phyloP scores from a whole-genome alignment of 73 alveolate genomes.

The Blepharisma stoltei region DNA sequence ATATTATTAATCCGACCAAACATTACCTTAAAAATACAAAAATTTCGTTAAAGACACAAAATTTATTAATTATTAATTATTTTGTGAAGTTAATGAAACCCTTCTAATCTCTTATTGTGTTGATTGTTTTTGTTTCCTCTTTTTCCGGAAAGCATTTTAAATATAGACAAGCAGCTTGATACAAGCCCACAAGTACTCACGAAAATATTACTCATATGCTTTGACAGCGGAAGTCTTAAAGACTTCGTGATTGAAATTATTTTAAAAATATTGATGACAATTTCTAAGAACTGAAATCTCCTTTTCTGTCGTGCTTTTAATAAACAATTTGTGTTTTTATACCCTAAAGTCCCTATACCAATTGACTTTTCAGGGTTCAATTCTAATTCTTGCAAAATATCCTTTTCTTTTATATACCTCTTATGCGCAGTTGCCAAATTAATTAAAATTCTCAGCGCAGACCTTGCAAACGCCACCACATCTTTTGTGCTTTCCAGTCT shows the following conservation, averaged over 20 bases:
- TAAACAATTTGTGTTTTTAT: not conserved
- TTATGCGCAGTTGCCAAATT: conserved; percentile 3
- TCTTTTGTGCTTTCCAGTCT: conserved; percentile 5
- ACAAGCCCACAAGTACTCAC: conserved; percentile 7
- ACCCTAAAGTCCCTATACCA: not conserved
- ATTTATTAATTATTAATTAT: too few species aligned
- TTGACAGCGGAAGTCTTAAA: not conserved
- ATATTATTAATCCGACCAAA: too few species aligned
- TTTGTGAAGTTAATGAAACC: too few species aligned
- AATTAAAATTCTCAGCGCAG: not conserved
- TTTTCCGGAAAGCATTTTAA: not conserved
- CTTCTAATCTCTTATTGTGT: too few species aligned
- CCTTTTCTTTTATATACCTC: not conserved
- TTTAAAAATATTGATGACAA: conserved; percentile 1
- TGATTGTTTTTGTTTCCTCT: too few species aligned
- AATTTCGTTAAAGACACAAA: too few species aligned
- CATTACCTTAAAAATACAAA: too few species aligned
- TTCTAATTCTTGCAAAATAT: not conserved
- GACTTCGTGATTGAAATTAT: not conserved
- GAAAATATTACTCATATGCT: conserved; percentile 4
- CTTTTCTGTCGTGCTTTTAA: conserved; percentile 13
- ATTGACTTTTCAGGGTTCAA: not conserved
- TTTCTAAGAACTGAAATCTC: conserved; percentile 17
- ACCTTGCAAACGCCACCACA: not conserved
- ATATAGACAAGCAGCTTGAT: conserved; percentile 9